Evolutionary conservation across 495 filamentous ascomycete genomes (phyloP).

Genomic region (Xylaria cubensis): DNA sequence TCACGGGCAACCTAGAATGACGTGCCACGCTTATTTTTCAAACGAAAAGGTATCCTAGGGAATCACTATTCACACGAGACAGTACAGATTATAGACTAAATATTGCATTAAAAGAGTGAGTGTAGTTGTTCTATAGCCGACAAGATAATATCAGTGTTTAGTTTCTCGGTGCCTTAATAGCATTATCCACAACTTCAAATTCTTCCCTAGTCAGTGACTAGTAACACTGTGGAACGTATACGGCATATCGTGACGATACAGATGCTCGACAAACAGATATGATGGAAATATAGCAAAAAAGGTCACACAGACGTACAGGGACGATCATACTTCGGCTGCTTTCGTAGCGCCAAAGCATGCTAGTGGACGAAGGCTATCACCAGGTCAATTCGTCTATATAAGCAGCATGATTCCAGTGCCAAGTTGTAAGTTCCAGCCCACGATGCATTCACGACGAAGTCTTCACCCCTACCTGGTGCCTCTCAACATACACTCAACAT

Average conservation of each 20-base stretch:
- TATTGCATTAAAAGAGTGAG: background rate
- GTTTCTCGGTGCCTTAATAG: background rate
- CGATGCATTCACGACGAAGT: background rate
- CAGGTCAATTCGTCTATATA: constrained; percentile 1
- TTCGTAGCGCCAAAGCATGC: background rate
- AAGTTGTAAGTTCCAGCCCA: background rate
- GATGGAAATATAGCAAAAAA: background rate
- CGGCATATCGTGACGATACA: background rate
- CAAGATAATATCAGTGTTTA: background rate
- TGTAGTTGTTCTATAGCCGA: background rate
- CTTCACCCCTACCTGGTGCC: background rate
- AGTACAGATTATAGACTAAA: background rate
- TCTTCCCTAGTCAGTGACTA: background rate
- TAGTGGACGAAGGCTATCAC: background rate
- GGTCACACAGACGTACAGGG: background rate
- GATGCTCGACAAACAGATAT: background rate
- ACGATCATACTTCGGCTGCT: background rate
- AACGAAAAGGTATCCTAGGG: background rate
- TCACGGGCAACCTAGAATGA: background rate
- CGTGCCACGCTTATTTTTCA: background rate
- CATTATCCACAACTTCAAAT: no score
- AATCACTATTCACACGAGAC: background rate
- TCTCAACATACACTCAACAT: background rate
- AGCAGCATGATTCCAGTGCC: background rate
- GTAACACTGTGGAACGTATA: constrained; percentile 1